phyloP scores from a whole-genome alignment of 164 flowering plant genomes.

The Berberis thunbergii region DNA sequence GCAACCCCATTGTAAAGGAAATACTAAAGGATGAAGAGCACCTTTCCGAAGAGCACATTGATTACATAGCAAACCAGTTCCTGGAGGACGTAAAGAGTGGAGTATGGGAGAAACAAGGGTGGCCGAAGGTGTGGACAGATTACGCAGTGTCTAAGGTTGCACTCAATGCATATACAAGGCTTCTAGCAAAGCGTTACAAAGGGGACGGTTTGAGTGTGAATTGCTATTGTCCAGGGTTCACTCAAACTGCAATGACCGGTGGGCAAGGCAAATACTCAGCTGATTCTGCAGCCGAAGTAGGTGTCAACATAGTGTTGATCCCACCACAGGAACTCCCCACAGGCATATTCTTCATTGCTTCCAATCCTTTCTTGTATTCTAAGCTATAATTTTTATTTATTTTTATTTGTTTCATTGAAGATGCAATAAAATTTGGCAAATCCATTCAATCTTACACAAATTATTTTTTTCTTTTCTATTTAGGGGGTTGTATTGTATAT shows the following conservation, averaged over 20 bases:
- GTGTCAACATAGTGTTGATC: constrained; percentile 32
- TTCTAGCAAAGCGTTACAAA: constrained; percentile 37
- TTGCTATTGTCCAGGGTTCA: constrained; percentile 85
- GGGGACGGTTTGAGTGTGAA: constrained; percentile 47
- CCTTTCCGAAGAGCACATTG: constrained; percentile 39
- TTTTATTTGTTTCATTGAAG: too few species aligned
- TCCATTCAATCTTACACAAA: too few species aligned
- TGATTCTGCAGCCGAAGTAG: constrained; percentile 44
- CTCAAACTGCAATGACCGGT: constrained; percentile 74
- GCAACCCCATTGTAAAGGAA: constrained; percentile 32
- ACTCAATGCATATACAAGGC: constrained; percentile 57
- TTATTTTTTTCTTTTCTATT: too few species aligned
- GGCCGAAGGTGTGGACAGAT: constrained; percentile 87
- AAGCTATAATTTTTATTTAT: constrained; percentile 16
- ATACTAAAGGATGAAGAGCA: constrained; percentile 46
- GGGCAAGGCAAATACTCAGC: constrained; percentile 60
- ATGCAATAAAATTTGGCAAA: too few species aligned
- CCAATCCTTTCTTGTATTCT: constrained; percentile 17
- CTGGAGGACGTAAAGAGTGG: constrained; percentile 51
- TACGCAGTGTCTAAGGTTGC: constrained; percentile 88
- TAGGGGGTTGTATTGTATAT: too few species aligned
- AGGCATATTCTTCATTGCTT: constrained; percentile 44
- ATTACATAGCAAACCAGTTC: constrained; percentile 32
- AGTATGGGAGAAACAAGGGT: constrained; percentile 58
- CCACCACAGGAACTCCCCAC: constrained; percentile 47